A percentile compares a stretch with the other conserved stretches of the same genome.
Conservation (phyloP, 495 filamentous ascomycete genomes). For the Staphylotrichum longicolle region DNA sequence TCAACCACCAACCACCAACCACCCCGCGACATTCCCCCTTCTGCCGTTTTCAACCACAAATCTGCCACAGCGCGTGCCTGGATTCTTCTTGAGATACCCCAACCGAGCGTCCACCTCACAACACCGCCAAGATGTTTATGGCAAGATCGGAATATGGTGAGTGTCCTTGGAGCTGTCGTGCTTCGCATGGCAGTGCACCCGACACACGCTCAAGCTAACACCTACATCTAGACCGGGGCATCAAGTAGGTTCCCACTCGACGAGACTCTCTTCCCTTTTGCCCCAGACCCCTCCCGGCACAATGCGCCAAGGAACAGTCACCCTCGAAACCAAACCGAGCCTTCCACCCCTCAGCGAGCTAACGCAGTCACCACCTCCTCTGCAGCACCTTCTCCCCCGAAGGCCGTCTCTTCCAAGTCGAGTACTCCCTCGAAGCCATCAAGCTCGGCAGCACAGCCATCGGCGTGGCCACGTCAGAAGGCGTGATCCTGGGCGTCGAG, state of each 20-base stretch:
- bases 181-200: not conserved
- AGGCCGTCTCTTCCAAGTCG: constrained; percentile 99
- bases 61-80: constrained; percentile 13
- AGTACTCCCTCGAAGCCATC: constrained; percentile 99
- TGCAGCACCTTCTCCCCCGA: constrained; percentile 97
- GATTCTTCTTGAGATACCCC: constrained; percentile 19
- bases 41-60: constrained; percentile 9
- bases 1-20: constrained; percentile 3
- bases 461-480: constrained; percentile 89
- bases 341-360: constrained; percentile 3
- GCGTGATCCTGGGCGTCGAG: constrained; percentile 95
- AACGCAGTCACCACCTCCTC: not conserved
- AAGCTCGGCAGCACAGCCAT: constrained; percentile 98
- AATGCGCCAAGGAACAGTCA: not conserved
- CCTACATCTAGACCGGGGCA: constrained; percentile 79
- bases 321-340: not conserved
- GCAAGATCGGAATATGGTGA: constrained; percentile 98
- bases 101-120: constrained; percentile 20
- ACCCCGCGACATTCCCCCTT: constrained; percentile 22
- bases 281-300: constrained; percentile 2
- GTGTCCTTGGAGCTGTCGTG: constrained; percentile 20
- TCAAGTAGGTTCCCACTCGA: constrained; percentile 70
- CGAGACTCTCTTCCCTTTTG: constrained; percentile 9
- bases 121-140: constrained; percentile 86
- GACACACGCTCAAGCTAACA: constrained; percentile 32